These are phyloP conservation scores for Yarrowia sp. DNA, from an alignment of 805 yeast genomes.

Conservation along the genomic window DNA sequence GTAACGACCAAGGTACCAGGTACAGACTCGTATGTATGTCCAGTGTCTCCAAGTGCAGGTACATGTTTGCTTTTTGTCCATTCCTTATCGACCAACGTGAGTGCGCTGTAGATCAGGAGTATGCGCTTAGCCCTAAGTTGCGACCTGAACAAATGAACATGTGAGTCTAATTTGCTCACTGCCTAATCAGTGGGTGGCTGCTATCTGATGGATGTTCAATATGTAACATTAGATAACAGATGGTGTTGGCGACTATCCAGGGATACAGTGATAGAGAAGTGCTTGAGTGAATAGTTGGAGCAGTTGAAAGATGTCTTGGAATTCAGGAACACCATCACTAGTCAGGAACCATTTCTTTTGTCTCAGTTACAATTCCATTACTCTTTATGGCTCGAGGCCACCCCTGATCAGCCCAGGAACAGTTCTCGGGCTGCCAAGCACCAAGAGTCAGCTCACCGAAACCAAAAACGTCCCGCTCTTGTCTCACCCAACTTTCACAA, in stretches of 20 bases:
- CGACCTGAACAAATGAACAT: too few species aligned
- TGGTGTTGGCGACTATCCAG: too few species aligned
- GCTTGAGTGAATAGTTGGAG: too few species aligned
- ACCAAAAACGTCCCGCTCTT: conserved; percentile 2
- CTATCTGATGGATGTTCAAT: too few species aligned
- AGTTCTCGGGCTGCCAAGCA: background rate
- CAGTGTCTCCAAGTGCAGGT: too few species aligned
- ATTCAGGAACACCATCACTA: background rate
- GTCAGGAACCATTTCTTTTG: background rate
- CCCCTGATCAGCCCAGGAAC: conserved; percentile 4
- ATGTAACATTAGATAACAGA: too few species aligned
- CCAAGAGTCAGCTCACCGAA: background rate
- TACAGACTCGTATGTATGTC: too few species aligned
- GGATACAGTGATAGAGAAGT: too few species aligned
- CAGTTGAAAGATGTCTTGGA: too few species aligned
- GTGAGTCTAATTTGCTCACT: background rate
- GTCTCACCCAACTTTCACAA: conserved; percentile 4
- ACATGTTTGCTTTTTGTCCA: background rate
- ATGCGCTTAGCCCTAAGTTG: background rate
- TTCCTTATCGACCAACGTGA: conserved; percentile 10
- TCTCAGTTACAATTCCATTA: too few species aligned
- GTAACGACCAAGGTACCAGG: background rate
- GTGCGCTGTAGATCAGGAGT: conserved; percentile 7
- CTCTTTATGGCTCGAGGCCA: background rate
- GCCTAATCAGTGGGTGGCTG: too few species aligned